Evolutionary conservation across 2,329 filamentous ascomycete genomes (phyloP), one percentile per base, ranked within the genome.

Genomic region (Colletotrichum cuscutae): DNA sequence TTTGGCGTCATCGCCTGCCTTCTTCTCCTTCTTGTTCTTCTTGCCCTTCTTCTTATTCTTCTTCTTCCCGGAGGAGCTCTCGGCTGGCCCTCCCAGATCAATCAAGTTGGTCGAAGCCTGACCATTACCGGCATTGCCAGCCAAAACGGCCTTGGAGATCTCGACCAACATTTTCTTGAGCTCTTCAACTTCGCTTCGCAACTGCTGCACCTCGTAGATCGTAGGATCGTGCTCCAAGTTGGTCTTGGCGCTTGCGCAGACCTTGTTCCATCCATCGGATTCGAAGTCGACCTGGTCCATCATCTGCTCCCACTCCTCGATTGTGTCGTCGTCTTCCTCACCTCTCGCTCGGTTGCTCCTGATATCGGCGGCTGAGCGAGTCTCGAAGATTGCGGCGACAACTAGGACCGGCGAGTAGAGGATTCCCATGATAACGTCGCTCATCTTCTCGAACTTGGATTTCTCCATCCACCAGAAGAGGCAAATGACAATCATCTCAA

Each of bases 271-370:
- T 0, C 93, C 94, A 74, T 96, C 94, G 0, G 89, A 86, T 78
- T 97, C 94, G 78, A 97, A 94, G 79, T 98, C 93, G 24, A 96
- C 80, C 65, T 93, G 89, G 7, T 86, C 86, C 9, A 87, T 83
- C 79, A 96, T 86, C 81, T 98, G 93, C 84, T 99, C 97, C 97
- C 97, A 99, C 80, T 98, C 96, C 79, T 98, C 93, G 9, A 93
- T 84, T 1, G 91, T 91, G 76, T 98, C 95, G 77, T 99, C 97
- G 76, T 99, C 97, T 3, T 93, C 93, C 76, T 98, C 95, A 52
- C 95, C 95, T 19, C 93, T 86, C 19, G 88, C 89, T 1, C 97
- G 88, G 80, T 98, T 98, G 68, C 86, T 87, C 28, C 87, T 88
- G 56, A 98, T 94, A 3, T 86, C 86, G 46, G 86, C 85, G 0